Conservation (phyloP, 306 rosid genomes). For the Acmispon strigosus region DNA sequence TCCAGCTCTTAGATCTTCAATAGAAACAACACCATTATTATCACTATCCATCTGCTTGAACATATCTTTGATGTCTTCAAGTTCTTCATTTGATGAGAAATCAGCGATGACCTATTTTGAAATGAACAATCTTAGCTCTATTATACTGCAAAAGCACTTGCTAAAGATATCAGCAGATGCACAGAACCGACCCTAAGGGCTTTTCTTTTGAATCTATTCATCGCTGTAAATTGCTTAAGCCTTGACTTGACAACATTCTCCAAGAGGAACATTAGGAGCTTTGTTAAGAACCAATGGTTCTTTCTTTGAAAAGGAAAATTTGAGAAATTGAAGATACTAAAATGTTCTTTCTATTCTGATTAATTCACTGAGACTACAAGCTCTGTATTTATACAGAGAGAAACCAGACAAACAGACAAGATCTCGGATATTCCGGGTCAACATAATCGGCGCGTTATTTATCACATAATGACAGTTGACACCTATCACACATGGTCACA, state of each 20-base stretch:
- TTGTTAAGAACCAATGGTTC: too few species aligned
- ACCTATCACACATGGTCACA: too few species aligned
- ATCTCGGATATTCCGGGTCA: too few species aligned
- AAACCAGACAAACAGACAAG: too few species aligned
- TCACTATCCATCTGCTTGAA: constrained; percentile 94
- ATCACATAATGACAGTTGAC: too few species aligned
- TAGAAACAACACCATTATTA: constrained; percentile 85
- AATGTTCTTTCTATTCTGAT: too few species aligned
- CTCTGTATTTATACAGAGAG: too few species aligned
- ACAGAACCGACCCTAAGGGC: constrained; percentile 80
- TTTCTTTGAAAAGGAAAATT: too few species aligned
- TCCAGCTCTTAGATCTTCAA: constrained; percentile 83
- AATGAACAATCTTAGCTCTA: constrained; percentile 17
- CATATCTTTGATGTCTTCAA: constrained; percentile 89
- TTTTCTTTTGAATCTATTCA: constrained; percentile 99
- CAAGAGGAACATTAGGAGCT: constrained; percentile 97
- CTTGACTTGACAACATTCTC: constrained; percentile 98
- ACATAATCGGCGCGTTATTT: too few species aligned
- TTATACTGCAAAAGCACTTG: background rate
- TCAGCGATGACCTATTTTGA: constrained; percentile 89
- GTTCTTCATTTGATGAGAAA: constrained; percentile 92
- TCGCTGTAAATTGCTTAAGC: constrained; percentile 98
- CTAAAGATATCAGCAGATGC: constrained; percentile 7
- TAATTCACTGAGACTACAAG: too few species aligned
- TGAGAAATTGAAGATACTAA: too few species aligned